These are phyloP conservation scores for Fraxinus sp. DNA, from an alignment of 305 asterid species.

Conservation along the genomic window DNA sequence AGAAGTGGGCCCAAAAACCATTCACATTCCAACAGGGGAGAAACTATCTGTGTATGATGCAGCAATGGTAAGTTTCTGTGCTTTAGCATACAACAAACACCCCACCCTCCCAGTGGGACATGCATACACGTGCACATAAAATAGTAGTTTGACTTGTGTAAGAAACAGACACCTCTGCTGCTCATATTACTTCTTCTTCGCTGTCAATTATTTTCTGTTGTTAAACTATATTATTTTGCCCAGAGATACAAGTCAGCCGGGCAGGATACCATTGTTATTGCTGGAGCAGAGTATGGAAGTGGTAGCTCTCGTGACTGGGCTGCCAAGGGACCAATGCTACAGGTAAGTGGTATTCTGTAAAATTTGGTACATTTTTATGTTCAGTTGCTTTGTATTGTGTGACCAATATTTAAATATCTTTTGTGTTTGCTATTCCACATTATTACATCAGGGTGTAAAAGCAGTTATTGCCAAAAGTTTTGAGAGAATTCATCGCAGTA, in stretches of 20 bases:
- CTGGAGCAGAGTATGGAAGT: conserved; percentile 96
- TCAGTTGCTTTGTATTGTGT: not conserved
- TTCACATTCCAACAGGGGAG: conserved; percentile 83
- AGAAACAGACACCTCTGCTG: not conserved
- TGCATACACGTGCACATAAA: not conserved
- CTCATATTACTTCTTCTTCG: not conserved
- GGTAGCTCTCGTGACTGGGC: conserved; percentile 99
- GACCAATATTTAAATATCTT: not conserved
- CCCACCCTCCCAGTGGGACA: not conserved
- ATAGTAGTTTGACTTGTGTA: not conserved
- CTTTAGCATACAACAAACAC: not conserved
- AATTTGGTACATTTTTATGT: not conserved
- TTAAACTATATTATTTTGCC: conserved; percentile 7
- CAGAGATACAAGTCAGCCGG: conserved; percentile 78
- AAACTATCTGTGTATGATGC: conserved; percentile 79
- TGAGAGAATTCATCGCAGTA: conserved; percentile 92
- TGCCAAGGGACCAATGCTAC: conserved; percentile 95
- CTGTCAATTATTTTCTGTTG: not conserved
- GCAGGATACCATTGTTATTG: conserved; percentile 70
- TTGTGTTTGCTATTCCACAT: not conserved
- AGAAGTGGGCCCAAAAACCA: conserved; percentile 86
- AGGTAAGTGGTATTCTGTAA: conserved; percentile 41
- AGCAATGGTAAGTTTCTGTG: conserved; percentile 55
- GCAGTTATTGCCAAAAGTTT: conserved; percentile 94
- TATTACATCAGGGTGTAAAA: conserved; percentile 64